These are phyloP conservation scores for Lipomyces kockii DNA, from an alignment of 805 yeast genomes.

Conservation along the genomic window DNA sequence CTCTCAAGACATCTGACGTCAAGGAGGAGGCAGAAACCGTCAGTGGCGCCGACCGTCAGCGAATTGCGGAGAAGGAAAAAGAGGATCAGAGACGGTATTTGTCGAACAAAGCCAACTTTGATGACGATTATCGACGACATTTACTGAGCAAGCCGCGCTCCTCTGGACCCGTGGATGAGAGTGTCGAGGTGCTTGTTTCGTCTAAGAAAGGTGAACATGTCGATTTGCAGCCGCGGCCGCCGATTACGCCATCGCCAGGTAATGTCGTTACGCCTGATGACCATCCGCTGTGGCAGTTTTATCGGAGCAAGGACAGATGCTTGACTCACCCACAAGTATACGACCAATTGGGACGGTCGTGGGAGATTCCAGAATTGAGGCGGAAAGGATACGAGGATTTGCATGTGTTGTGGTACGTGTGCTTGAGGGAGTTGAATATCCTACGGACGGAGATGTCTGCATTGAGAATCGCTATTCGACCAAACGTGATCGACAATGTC, in stretches of 20 bases:
- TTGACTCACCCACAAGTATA: constrained; percentile 63
- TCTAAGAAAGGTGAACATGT: constrained; percentile 26
- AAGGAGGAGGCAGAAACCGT: neutral
- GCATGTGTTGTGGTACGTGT: constrained; percentile 88
- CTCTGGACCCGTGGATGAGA: constrained; percentile 15
- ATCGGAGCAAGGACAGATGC: constrained; percentile 54
- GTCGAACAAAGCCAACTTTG: neutral
- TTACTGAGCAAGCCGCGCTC: constrained; percentile 4
- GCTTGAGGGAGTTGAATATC: constrained; percentile 80
- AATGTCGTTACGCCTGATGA: constrained; percentile 63
- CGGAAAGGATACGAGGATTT: constrained; percentile 89
- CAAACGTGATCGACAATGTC: constrained; percentile 45
- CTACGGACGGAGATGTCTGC: constrained; percentile 76
- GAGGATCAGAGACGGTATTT: neutral
- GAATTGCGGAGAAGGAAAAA: neutral
- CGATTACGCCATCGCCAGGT: constrained; percentile 89
- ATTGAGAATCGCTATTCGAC: constrained; percentile 46
- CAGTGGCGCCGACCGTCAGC: neutral
- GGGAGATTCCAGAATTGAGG: constrained; percentile 88
- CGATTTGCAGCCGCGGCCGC: constrained; percentile 50
- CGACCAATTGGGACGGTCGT: constrained; percentile 60
- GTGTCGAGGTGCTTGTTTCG: constrained; percentile 21
- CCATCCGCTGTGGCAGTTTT: constrained; percentile 96
- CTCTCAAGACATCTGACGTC: neutral
- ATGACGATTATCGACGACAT: neutral